Evolutionary conservation across 768 basidiomycete genomes (phyloP), one percentile per base, ranked within the genome.

Genomic region (Rhodotorula kratochvilovae): DNA sequence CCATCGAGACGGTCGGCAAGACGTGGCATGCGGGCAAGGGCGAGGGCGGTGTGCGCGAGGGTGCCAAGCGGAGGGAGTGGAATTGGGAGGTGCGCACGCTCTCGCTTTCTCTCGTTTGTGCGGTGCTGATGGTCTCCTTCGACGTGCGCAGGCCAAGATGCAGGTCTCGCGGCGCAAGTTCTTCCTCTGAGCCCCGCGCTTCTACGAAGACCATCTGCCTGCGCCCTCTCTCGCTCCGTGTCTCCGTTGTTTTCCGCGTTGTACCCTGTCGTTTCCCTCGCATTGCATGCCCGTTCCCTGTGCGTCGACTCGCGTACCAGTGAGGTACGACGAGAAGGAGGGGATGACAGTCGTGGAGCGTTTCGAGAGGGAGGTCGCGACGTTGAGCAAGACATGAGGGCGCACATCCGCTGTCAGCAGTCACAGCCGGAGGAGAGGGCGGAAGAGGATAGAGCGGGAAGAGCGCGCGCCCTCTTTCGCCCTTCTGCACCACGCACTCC

Each of bases 141-240:
- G 42, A 29, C 61, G 66, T 43, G 15, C 42, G 21, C 78, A 96
- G 94, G 89, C 95, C n/a, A 90, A 93, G 82, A 83, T 97, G 79
- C 92, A 98, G 81, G 90, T 90, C 7, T 89, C 89, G 19, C 86
- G 92, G 80, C 84, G 87, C 77, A 95, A 91, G 25, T 96, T 96
- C 66, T 74, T 71, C 73, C 66, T 74, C 12, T 74, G 45, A 39
- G n/a, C 56, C 3, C 16, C 23, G 35, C 25, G 16, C 48, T 5
- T 57, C 5, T n/a, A 35, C 13, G 5, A n/a, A n/a, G n/a, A n/a
- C n/a, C n/a, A n/a, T n/a, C n/a, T n/a, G n/a, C n/a, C n/a, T n/a
- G n/a, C n/a, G n/a, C n/a, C n/a, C 36, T 10, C 12, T 10, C 3
- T 58, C 56, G 11, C 55, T 17, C 15, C 15, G 17, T 35, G 29